Conservation (phyloP, 371 early-diverging fungal species). For the Actinomortierella wolfii region DNA sequence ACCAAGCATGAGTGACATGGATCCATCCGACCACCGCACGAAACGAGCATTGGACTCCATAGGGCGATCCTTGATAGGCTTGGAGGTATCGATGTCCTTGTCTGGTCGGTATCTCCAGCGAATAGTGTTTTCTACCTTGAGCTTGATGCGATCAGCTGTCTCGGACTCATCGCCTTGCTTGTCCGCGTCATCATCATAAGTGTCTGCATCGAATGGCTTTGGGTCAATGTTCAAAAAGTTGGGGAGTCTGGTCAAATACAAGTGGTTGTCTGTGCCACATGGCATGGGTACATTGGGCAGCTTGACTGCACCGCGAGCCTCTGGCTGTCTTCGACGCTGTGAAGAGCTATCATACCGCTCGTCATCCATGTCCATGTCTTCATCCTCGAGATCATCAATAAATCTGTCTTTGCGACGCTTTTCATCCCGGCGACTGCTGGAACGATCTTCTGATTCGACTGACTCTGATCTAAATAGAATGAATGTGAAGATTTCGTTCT, state of each 20-base stretch:
- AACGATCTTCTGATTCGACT: too few species aligned
- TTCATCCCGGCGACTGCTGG: conserved; percentile 10
- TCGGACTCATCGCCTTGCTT: conserved; percentile 49
- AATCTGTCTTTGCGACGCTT: conserved; percentile 27
- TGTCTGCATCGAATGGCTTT: conserved; percentile 68
- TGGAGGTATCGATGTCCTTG: conserved; percentile 35
- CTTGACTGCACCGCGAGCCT: conserved; percentile 11
- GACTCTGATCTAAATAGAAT: too few species aligned
- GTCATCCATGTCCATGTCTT: conserved; percentile 27
- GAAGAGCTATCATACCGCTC: conserved; percentile 17
- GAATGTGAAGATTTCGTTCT: too few species aligned
- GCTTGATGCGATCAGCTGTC: conserved; percentile 51
- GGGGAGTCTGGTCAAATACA: conserved; percentile 72
- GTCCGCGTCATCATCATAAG: conserved; percentile 57
- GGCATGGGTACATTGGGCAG: conserved; percentile 38
- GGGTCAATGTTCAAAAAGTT: conserved; percentile 74
- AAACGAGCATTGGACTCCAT: conserved; percentile 81
- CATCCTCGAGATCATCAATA: conserved; percentile 21
- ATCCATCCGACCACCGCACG: conserved; percentile 85
- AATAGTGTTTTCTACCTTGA: conserved; percentile 76
- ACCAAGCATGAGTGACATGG: conserved; percentile 75
- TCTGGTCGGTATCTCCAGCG: conserved; percentile 74
- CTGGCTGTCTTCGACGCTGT: conserved; percentile 29
- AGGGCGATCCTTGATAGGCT: conserved; percentile 21
- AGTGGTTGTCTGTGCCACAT: conserved; percentile 31